Conservation (phyloP, 495 filamentous ascomycete genomes). For the Hypoxylon fragiforme region DNA sequence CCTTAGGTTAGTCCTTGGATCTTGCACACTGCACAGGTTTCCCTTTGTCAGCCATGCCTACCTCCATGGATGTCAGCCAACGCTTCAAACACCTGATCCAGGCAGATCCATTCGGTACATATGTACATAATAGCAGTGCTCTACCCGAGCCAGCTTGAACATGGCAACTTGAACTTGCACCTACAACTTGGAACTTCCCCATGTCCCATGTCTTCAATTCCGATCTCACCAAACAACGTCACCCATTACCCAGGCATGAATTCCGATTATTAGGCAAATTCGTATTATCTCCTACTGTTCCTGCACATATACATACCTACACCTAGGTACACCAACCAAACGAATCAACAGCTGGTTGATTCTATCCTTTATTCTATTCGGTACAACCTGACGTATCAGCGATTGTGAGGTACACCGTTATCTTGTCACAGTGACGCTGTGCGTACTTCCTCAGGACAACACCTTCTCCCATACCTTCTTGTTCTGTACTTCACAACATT, state of each 20-base stretch:
- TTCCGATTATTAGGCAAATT: too few species aligned
- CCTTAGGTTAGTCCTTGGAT: too few species aligned
- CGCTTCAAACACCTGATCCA: slow-evolving; percentile 32
- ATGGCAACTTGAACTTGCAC: slow-evolving; percentile 32
- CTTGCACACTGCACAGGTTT: too few species aligned
- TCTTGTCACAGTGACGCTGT: slow-evolving; percentile 13
- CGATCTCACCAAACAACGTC: slow-evolving; percentile 7
- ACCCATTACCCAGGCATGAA: too few species aligned
- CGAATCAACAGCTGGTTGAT: too few species aligned
- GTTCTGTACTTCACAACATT: not conserved
- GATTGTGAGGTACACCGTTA: slow-evolving; percentile 10
- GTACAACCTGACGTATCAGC: slow-evolving; percentile 6
- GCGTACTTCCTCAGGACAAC: slow-evolving; percentile 24
- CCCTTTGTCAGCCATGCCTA: slow-evolving; percentile 25
- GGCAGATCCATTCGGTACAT: too few species aligned
- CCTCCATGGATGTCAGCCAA: slow-evolving; percentile 26
- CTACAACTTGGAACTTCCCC: slow-evolving; percentile 18
- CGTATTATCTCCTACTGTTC: slow-evolving; percentile 21
- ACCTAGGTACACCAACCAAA: too few species aligned
- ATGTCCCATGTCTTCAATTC: slow-evolving; percentile 21
- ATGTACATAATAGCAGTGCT: too few species aligned
- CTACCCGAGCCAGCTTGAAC: too few species aligned
- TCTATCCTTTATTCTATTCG: slow-evolving; percentile 3
- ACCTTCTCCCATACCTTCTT: not conserved
- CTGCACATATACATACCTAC: too few species aligned